A percentile compares a stretch with the other conserved stretches of the same genome.
Conservation (phyloP, 192 early-diverging fungal species). For the Jimgerdemannia flammicorona region DNA sequence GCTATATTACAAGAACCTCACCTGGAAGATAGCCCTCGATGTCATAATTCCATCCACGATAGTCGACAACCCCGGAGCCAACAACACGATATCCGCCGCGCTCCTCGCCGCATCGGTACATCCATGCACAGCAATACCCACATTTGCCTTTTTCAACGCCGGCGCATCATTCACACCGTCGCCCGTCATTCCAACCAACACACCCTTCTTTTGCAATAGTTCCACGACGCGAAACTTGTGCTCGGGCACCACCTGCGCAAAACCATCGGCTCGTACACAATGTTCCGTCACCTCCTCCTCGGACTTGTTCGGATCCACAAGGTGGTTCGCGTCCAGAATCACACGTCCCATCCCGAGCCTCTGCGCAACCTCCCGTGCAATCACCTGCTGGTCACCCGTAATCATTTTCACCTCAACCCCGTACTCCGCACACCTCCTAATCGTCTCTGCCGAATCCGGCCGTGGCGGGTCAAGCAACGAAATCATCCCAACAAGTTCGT, state of each 20-base stretch:
- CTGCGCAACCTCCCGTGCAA: conserved; percentile 70
- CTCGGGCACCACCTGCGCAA: conserved; percentile 63
- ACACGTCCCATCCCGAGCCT: conserved; percentile 69
- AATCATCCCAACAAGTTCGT: conserved; percentile 66
- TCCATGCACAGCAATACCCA: conserved; percentile 71
- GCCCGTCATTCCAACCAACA: conserved; percentile 70
- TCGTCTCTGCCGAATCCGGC: conserved; percentile 76
- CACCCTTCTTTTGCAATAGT: conserved; percentile 60
- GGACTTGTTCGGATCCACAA: conserved; percentile 34
- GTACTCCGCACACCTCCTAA: conserved; percentile 64
- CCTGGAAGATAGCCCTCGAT: conserved; percentile 16
- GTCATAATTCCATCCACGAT: conserved; percentile 91
- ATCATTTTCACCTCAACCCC: conserved; percentile 92
- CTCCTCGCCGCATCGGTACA: conserved; percentile 73
- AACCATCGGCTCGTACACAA: conserved; percentile 58
- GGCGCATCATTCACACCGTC: conserved; percentile 77
- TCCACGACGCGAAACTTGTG: conserved; percentile 71
- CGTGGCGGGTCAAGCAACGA: conserved; percentile 79
- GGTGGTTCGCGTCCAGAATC: conserved; percentile 64
- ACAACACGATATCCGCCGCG: conserved; percentile 76
- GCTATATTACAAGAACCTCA: background rate
- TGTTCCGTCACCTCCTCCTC: background rate
- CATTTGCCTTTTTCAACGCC: conserved; percentile 68
- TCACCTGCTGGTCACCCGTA: conserved; percentile 83
- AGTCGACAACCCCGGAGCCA: conserved; percentile 72